These are phyloP conservation scores for Trametes meyenii DNA, from an alignment of 768 basidiomycete species.

Conservation along the genomic window DNA sequence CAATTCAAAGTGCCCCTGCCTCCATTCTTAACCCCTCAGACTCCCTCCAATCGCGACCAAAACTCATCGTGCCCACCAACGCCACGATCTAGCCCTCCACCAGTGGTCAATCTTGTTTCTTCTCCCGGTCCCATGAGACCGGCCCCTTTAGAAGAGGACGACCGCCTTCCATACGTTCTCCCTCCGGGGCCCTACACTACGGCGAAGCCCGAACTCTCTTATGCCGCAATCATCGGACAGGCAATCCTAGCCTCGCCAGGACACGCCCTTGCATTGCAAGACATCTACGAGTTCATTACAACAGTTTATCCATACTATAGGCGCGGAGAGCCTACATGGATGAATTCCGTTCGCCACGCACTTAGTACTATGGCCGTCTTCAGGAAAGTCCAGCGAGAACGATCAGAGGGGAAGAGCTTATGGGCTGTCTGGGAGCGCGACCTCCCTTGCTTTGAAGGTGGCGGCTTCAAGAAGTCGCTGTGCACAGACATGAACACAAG, in stretches of 20 bases:
- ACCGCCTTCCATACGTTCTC: constrained; percentile 69
- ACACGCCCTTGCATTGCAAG: constrained; percentile 86
- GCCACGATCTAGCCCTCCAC: constrained; percentile 64
- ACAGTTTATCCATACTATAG: constrained; percentile 93
- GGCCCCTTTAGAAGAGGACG: constrained; percentile 60
- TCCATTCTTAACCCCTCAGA: constrained; percentile 17
- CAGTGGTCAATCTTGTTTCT: constrained; percentile 75
- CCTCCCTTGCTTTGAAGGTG: constrained; percentile 79
- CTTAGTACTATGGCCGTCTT: constrained; percentile 91
- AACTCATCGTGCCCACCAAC: constrained; percentile 55
- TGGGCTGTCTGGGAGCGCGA: constrained; percentile 90
- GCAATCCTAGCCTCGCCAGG: constrained; percentile 85
- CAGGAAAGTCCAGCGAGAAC: constrained; percentile 79
- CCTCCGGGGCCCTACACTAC: constrained; percentile 84
- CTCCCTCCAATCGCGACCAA: constrained; percentile 28
- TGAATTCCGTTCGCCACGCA: constrained; percentile 98
- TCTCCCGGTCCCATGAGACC: constrained; percentile 80
- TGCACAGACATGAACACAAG: constrained; percentile 45
- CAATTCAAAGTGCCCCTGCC: constrained; percentile 23
- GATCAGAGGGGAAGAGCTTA: constrained; percentile 76
- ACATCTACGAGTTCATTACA: constrained; percentile 96
- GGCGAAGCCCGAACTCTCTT: constrained; percentile 84
- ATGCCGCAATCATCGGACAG: constrained; percentile 95
- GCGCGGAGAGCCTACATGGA: constrained; percentile 93
- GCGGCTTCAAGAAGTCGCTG: constrained; percentile 74